Evolutionary conservation across 164 flowering plant genomes (phyloP).

Genomic region (Magnolia kwangsiensis): DNA sequence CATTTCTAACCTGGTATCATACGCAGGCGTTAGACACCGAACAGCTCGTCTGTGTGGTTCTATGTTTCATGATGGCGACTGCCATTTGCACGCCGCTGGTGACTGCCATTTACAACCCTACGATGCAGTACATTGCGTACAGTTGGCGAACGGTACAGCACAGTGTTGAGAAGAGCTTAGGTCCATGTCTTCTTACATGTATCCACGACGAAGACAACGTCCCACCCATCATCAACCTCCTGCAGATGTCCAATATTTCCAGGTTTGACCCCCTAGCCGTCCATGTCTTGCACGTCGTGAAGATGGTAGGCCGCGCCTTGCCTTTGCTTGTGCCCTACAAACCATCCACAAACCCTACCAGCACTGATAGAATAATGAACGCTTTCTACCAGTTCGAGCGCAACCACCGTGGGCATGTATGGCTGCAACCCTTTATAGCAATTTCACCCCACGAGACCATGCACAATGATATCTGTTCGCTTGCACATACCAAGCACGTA

Average conservation of each 20-base stretch:
- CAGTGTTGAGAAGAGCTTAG: background rate
- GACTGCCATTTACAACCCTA: no score
- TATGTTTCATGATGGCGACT: no score
- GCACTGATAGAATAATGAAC: background rate
- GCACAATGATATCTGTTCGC: conserved; percentile 36
- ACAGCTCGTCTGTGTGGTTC: no score
- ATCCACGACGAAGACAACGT: conserved; percentile 13
- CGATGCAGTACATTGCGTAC: no score
- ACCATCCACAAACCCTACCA: background rate
- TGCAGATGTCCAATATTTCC: conserved; percentile 16
- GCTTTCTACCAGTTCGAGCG: conserved; percentile 12
- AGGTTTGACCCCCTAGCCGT: conserved; percentile 2
- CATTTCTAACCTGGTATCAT: no score
- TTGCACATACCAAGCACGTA: conserved; percentile 20
- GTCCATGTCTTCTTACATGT: conserved; percentile 10
- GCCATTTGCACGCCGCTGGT: no score
- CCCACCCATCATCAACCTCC: conserved; percentile 14
- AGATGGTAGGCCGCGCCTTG: conserved; percentile 17
- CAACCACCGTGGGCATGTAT: background rate
- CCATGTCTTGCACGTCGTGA: conserved; percentile 14
- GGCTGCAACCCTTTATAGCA: conserved; percentile 22
- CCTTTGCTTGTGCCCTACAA: background rate
- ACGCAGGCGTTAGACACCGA: no score
- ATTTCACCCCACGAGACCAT: conserved; percentile 41
- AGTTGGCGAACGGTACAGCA: no score